phyloP scores from a whole-genome alignment of 2,329 filamentous ascomycete species.

The Gnomoniopsis smithogilvyi region DNA sequence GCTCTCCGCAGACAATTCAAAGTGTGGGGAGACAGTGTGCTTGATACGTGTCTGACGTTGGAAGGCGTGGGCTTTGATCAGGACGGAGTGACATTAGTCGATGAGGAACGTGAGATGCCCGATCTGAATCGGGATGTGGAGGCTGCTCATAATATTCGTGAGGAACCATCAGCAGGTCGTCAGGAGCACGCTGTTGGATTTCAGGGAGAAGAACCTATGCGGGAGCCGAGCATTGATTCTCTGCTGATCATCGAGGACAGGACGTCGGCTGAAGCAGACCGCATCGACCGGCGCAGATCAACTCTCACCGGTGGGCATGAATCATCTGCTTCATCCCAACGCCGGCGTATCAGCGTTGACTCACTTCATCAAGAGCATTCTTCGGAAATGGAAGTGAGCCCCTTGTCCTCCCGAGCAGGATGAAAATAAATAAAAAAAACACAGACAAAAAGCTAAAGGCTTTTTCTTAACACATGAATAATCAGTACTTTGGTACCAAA shows the following conservation, averaged over 20 bases:
- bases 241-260: not conserved
- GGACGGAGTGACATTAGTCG: slow-evolving; percentile 12
- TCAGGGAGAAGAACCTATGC: not conserved
- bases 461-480: too few species aligned
- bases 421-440: too few species aligned
- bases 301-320: not conserved
- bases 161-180: not conserved
- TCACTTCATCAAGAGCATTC: not conserved
- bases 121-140: not conserved
- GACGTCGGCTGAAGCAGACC: not conserved
- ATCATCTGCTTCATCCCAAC: not conserved
- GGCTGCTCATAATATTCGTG: not conserved
- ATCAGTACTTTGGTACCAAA: too few species aligned
- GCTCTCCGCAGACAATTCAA: slow-evolving; percentile 8
- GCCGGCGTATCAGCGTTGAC: not conserved
- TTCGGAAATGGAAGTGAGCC: not conserved
- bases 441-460: too few species aligned
- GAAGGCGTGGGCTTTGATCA: slow-evolving; percentile 11
- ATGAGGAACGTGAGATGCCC: slow-evolving; percentile 4
- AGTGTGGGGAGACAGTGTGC: slow-evolving; percentile 13
- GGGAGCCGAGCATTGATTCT: slow-evolving; percentile 3
- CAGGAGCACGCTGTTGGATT: not conserved
- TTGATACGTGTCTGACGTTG: slow-evolving; percentile 15
- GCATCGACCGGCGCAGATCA: not conserved
- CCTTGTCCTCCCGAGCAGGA: not conserved